Conservation (phyloP, 495 filamentous ascomycete species). For the Venustampulla echinocandica region DNA sequence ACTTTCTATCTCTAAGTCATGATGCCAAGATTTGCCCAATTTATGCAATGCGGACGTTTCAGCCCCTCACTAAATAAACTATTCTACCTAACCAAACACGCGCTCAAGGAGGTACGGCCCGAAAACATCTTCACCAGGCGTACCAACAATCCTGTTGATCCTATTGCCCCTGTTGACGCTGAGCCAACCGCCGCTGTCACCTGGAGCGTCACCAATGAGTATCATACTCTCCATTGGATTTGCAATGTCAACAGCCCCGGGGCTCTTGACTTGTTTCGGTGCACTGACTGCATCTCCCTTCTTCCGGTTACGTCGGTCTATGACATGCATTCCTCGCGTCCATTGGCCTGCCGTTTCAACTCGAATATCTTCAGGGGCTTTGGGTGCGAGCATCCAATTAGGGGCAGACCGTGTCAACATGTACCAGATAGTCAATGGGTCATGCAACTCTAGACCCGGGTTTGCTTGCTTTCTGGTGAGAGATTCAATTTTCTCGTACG, state of each 20-base stretch:
- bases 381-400: constrained; percentile 38
- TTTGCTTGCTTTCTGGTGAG: constrained; percentile 43
- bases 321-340: constrained; percentile 84
- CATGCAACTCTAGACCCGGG: constrained; percentile 67
- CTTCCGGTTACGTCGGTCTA: constrained; percentile 61
- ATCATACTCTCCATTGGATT: constrained; percentile 21
- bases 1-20: neutral
- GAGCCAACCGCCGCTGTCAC: constrained; percentile 70
- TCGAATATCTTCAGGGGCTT: constrained; percentile 59
- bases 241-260: constrained; percentile 22
- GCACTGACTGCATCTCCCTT: constrained; percentile 46
- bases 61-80: neutral
- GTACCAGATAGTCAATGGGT: constrained; percentile 86
- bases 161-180: constrained; percentile 63
- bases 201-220: constrained; percentile 35
- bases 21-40: neutral
- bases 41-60: neutral
- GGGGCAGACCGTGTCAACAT: constrained; percentile 50
- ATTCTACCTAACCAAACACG: constrained; percentile 33
- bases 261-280: constrained; percentile 23
- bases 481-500: constrained; percentile 66
- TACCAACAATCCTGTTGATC: constrained; percentile 57
- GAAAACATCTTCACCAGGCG: constrained; percentile 45
- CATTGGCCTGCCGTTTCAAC: constrained; percentile 87
- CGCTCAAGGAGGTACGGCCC: constrained; percentile 38